Evolutionary conservation across 257 asterid genomes (phyloP).

Genomic region (Misopates orontium): DNA sequence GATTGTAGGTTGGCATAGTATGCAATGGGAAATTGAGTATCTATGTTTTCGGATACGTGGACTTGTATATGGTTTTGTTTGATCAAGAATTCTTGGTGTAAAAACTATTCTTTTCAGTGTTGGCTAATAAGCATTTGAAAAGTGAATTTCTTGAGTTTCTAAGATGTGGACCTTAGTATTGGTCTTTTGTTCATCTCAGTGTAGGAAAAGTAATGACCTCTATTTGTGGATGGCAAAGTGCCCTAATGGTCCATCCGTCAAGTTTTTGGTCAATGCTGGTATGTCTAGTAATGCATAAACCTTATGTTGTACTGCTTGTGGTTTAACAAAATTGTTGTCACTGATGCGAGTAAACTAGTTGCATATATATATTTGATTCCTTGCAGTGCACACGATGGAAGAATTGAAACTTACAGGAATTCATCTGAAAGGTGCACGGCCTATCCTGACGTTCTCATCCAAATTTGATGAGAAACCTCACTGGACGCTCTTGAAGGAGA

Average conservation of each 20-base stretch:
- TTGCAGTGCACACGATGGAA: slow-evolving; percentile 93
- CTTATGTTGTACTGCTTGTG: neutral
- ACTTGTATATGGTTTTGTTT: no score
- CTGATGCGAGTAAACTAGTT: slow-evolving; percentile 10
- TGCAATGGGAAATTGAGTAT: no score
- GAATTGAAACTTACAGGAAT: slow-evolving; percentile 95
- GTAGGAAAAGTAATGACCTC: slow-evolving; percentile 95
- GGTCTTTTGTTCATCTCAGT: slow-evolving; percentile 47
- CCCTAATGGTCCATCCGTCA: slow-evolving; percentile 97
- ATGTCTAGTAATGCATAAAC: neutral
- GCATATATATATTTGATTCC: slow-evolving; percentile 10
- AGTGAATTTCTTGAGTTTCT: neutral
- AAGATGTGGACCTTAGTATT: neutral
- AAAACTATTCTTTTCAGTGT: neutral
- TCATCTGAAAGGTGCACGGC: slow-evolving; percentile 80
- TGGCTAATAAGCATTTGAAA: neutral
- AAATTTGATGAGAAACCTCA: slow-evolving; percentile 67
- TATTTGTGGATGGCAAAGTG: slow-evolving; percentile 96
- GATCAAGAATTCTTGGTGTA: neutral
- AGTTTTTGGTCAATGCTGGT: slow-evolving; percentile 96
- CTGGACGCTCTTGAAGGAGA: slow-evolving; percentile 69
- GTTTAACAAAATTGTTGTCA: neutral
- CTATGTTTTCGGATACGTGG: no score
- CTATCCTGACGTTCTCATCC: slow-evolving; percentile 64
- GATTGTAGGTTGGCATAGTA: no score